Evolutionary conservation across 441 rosid species (phyloP).

Genomic region (Erodium moschatum): DNA sequence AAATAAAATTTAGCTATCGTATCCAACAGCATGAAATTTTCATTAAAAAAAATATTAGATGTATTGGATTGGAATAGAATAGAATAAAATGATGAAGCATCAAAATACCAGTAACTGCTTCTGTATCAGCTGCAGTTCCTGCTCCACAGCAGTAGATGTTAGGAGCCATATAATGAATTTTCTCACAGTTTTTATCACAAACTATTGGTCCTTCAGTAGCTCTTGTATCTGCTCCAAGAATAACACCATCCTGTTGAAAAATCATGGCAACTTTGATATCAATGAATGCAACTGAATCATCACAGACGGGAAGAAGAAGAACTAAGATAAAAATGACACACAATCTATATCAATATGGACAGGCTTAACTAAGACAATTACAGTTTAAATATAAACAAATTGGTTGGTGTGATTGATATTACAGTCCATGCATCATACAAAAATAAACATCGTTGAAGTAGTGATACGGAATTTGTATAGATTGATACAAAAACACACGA

Average conservation of each 20-base stretch:
- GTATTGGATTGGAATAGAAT: too few species aligned
- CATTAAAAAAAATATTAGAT: not conserved
- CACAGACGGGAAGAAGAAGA: not conserved
- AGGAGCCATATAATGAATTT: constrained; percentile 96
- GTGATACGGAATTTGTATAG: not conserved
- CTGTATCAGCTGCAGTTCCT: constrained; percentile 98
- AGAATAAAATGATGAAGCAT: not conserved
- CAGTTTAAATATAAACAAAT: not conserved
- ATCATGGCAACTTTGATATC: not conserved
- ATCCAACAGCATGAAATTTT: not conserved
- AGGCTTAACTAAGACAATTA: not conserved
- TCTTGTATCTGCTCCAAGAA: constrained; percentile 93
- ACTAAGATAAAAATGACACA: not conserved
- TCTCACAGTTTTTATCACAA: constrained; percentile 94
- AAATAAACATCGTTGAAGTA: not conserved
- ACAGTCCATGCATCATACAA: not conserved
- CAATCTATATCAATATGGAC: not conserved
- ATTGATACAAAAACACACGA: not conserved
- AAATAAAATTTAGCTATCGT: constrained; percentile 10
- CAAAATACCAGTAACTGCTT: constrained; percentile 80
- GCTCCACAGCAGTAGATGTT: constrained; percentile 97
- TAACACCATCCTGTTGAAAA: constrained; percentile 66
- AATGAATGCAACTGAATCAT: not conserved
- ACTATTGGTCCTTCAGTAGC: constrained; percentile 98
- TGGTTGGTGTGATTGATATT: not conserved